Percentiles rank a stretch among this genome's conserved stretches.
Evolutionary conservation across 1,139 yeast genomes (phyloP).

Genomic region (Geotrichum bryndzae): DNA sequence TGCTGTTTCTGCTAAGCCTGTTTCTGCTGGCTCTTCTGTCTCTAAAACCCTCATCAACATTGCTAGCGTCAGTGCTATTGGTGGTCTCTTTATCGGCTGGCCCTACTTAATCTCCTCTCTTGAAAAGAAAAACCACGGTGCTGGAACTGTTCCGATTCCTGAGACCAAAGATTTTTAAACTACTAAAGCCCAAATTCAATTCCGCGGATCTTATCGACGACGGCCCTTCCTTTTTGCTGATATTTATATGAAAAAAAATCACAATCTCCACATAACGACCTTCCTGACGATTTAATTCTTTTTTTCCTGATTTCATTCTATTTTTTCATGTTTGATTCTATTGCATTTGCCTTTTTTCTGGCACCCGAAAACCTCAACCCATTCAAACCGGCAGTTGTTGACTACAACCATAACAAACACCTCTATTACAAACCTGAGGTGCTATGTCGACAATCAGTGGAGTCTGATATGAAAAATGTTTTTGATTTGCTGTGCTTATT

Average conservation of each 20-base stretch:
- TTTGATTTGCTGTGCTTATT: not conserved
- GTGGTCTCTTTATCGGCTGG: constrained; percentile 13
- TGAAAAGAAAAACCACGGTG: constrained; percentile 14
- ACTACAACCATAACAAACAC: not conserved
- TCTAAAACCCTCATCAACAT: constrained; percentile 8
- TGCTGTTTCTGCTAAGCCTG: constrained; percentile 10
- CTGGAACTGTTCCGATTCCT: constrained; percentile 15
- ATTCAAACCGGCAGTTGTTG: not conserved
- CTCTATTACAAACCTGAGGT: not conserved
- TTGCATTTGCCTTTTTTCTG: not conserved
- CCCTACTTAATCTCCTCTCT: constrained; percentile 8
- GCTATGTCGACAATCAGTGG: not conserved
- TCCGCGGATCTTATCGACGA: not conserved
- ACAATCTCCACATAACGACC: not conserved
- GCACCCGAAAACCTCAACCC: not conserved
- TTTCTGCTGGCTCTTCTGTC: not conserved
- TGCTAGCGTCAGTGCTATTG: constrained; percentile 13
- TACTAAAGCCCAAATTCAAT: not conserved
- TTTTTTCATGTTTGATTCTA: not conserved
- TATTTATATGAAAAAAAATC: not conserved
- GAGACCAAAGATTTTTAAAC: constrained; percentile 6
- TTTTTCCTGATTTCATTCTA: not conserved
- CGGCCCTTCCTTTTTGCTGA: not conserved
- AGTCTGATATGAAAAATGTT: not conserved
- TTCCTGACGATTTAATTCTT: not conserved